Evolutionary conservation across 1,284 basidiomycete species (phyloP), one percentile per base, ranked within the genome.

Genomic region (Cryptococcus jaspeensis): DNA sequence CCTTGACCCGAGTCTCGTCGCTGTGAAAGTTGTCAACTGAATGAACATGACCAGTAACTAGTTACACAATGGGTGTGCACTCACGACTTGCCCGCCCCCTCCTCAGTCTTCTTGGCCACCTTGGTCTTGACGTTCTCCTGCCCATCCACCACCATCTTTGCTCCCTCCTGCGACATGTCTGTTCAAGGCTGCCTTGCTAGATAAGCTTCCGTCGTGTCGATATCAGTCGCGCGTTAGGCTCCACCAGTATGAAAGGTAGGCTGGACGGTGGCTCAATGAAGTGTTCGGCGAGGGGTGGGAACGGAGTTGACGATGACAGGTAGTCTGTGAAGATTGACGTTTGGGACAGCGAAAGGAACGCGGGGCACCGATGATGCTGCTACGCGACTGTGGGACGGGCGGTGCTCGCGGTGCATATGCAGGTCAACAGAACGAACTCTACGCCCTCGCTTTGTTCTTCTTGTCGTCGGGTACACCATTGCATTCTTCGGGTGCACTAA

Each of bases 1-100:
- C 70, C 58, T 70, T 71, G 28, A 57, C 54, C 38, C 43, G 52
- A 25, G 23, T 53, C 28, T 52, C 41, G 18, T 45, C 52, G 22
- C 42, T 48, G 36, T 35, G 20, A 25, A 36, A 36, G 6, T 16
- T 47, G 39, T 53, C 18, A 16, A 28, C 48, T 37, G 9, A 20
- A n/a, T n/a, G n/a, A n/a, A n/a, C n/a, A n/a, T n/a, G n/a, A n/a
- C n/a, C n/a, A n/a, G n/a, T n/a, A n/a, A n/a, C n/a, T n/a, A n/a
- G n/a, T 43, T 18, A 43, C 41, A 44, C 18, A 44, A 18, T 44
- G 42, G 42, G 22, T 5, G 12, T n/a, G 20, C 4, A 13, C 40
- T 42, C 40, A 42, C n/a, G 37, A n/a, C 20, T 50, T 20, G 5
- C 3, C 15, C 35, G 23, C 37, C 13, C 13, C 25, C 38, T 41